These are phyloP conservation scores for Leccinum aurantiacum DNA, from an alignment of 768 basidiomycete species.

Conservation along the genomic window DNA sequence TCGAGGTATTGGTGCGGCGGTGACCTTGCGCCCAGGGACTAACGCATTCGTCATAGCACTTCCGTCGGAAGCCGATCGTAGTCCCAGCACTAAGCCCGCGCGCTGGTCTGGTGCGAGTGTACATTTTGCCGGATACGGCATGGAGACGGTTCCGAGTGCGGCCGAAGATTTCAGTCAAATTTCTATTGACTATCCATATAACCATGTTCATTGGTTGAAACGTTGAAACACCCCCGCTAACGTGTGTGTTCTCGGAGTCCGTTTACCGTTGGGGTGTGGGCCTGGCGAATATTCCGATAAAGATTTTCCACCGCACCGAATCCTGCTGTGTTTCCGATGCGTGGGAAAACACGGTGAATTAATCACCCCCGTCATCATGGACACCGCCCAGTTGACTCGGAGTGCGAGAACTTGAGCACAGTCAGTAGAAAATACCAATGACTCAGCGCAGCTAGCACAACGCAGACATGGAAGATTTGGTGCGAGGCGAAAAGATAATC, in stretches of 20 bases:
- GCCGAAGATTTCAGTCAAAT: conserved; percentile 21
- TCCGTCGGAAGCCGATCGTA: conserved; percentile 27
- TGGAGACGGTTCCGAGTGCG: conserved; percentile 24
- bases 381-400: conserved; percentile 13
- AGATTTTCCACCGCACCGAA: conserved; percentile 22
- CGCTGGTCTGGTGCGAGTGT: conserved; percentile 11
- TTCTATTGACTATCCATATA: conserved; percentile 32
- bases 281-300: conserved; percentile 21
- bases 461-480: conserved; percentile 86
- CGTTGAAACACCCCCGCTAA: conserved; percentile 24
- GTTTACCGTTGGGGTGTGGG: conserved; percentile 23
- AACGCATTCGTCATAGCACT: conserved; percentile 30
- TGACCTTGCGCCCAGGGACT: conserved; percentile 29
- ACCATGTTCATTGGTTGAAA: conserved; percentile 27
- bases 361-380: conserved; percentile 20
- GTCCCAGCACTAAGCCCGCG: conserved; percentile 22
- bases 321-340: conserved; percentile 14
- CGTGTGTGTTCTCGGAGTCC: conserved; percentile 31
- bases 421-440: conserved; percentile 62
- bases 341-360: conserved; percentile 29
- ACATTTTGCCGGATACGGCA: conserved; percentile 10
- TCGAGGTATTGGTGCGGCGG: conserved; percentile 36
- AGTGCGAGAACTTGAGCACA: conserved; percentile 61
- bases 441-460: conserved; percentile 67
- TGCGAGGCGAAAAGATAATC: conserved; percentile 81